These are phyloP conservation scores for Hansenula sp. DNA, from an alignment of 1,139 yeast species.

Conservation along the genomic window DNA sequence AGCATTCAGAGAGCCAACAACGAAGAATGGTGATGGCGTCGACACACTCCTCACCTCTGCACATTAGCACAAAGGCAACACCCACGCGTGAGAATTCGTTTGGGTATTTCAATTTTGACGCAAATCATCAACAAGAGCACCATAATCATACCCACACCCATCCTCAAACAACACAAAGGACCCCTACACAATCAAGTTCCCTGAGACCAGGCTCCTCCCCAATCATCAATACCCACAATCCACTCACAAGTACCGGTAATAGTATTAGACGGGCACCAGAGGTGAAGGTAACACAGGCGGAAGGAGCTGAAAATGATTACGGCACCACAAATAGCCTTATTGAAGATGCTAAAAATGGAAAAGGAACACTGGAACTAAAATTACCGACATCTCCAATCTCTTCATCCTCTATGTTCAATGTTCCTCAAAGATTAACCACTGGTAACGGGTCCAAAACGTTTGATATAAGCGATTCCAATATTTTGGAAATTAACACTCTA, in stretches of 20 bases:
- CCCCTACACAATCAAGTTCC: background rate
- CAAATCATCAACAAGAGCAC: background rate
- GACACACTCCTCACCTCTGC: background rate
- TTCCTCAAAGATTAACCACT: constrained; percentile 8
- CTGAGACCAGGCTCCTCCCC: no score
- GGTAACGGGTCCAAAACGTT: constrained; percentile 10
- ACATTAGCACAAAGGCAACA: background rate
- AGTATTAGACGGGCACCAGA: background rate
- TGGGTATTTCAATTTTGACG: background rate
- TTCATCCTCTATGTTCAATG: constrained; percentile 38
- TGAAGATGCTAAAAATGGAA: background rate
- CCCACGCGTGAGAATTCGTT: background rate
- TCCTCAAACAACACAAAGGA: background rate
- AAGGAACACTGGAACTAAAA: constrained; percentile 6
- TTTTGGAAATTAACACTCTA: constrained; percentile 9
- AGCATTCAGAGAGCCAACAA: background rate
- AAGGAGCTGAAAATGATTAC: background rate
- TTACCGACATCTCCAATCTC: constrained; percentile 57
- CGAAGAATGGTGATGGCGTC: background rate
- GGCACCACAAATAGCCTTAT: no score
- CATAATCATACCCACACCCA: background rate
- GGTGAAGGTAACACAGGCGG: background rate
- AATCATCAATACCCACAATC: background rate
- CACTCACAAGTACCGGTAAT: background rate
- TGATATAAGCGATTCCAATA: constrained; percentile 8